These are phyloP conservation scores for Ramularia endophylla DNA, from an alignment of 2,329 filamentous ascomycete species.

Conservation along the genomic window DNA sequence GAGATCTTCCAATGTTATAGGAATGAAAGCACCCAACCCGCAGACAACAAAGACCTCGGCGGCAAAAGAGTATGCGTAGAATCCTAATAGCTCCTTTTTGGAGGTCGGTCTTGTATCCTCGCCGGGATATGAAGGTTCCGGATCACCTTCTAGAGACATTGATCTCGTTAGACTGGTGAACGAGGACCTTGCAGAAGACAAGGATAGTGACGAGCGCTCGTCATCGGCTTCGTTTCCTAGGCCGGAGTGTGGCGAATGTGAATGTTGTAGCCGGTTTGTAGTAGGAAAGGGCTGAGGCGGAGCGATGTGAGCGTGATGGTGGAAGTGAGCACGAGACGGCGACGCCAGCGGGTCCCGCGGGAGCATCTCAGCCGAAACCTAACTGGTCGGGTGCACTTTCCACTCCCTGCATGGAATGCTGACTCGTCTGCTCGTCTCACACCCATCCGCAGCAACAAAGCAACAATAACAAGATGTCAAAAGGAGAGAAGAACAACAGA, in stretches of 20 bases:
- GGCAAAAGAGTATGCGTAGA: constrained; percentile 95
- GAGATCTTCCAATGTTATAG: constrained; percentile 88
- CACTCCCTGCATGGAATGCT: too few species aligned
- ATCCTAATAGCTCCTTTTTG: constrained; percentile 78
- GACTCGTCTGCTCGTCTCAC: too few species aligned
- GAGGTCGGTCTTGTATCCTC: constrained; percentile 89
- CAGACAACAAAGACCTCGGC: constrained; percentile 96
- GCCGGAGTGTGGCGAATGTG: too few species aligned
- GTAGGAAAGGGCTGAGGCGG: constrained; percentile 2
- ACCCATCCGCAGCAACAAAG: too few species aligned
- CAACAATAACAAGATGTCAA: too few species aligned
- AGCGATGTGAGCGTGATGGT: neutral
- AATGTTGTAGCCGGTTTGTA: neutral
- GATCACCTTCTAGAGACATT: constrained; percentile 5
- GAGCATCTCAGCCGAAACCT: too few species aligned
- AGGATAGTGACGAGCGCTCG: constrained; percentile 29
- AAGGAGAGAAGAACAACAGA: constrained; percentile 9
- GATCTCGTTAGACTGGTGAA: constrained; percentile 15
- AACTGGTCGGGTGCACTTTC: too few species aligned
- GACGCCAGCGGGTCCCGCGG: neutral
- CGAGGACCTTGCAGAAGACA: constrained; percentile 6
- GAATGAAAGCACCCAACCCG: constrained; percentile 83
- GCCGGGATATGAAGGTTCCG: constrained; percentile 58
- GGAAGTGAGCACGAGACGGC: constrained; percentile 6
- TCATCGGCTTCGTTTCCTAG: constrained; percentile 38